These are phyloP conservation scores for Gryganskiella cystojenkinii DNA, from an alignment of 192 early-diverging fungal genomes.

Conservation along the genomic window DNA sequence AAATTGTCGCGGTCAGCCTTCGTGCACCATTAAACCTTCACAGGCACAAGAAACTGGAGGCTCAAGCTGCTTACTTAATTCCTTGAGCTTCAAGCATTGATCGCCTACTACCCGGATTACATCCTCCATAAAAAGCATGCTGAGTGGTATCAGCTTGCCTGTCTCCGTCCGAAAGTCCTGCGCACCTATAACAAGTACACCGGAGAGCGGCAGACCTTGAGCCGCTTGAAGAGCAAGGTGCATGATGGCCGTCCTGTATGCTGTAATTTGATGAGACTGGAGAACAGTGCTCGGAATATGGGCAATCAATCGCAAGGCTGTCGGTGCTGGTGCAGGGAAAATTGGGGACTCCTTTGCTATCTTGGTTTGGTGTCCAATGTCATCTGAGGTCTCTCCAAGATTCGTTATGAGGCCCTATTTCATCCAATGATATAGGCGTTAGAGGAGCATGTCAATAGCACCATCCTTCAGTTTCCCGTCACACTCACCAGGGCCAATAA, in stretches of 20 bases:
- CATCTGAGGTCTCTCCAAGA: conserved; percentile 80
- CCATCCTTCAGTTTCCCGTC: neutral
- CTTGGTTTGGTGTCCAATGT: conserved; percentile 74
- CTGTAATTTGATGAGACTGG: conserved; percentile 55
- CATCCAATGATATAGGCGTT: too few relatives aligned
- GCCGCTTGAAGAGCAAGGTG: conserved; percentile 69
- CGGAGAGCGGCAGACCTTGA: conserved; percentile 64
- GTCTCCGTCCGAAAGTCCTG: conserved; percentile 73
- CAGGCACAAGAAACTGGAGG: too few relatives aligned
- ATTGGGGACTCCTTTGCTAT: conserved; percentile 61
- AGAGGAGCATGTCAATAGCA: neutral
- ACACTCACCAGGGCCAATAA: conserved; percentile 64
- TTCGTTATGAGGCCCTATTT: conserved; percentile 78
- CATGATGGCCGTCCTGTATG: conserved; percentile 72
- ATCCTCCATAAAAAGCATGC: conserved; percentile 82
- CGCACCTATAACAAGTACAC: conserved; percentile 74
- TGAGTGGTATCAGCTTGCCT: conserved; percentile 78
- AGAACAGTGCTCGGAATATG: conserved; percentile 68
- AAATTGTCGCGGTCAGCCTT: too few relatives aligned
- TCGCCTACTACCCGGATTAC: conserved; percentile 67
- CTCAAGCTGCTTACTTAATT: conserved; percentile 54
- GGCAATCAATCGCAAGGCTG: conserved; percentile 68
- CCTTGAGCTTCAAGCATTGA: conserved; percentile 66
- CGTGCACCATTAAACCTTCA: too few relatives aligned
- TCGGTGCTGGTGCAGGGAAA: conserved; percentile 56